phyloP scores from a whole-genome alignment of 176 grass and related monocot species.

The Themeda triandra region DNA sequence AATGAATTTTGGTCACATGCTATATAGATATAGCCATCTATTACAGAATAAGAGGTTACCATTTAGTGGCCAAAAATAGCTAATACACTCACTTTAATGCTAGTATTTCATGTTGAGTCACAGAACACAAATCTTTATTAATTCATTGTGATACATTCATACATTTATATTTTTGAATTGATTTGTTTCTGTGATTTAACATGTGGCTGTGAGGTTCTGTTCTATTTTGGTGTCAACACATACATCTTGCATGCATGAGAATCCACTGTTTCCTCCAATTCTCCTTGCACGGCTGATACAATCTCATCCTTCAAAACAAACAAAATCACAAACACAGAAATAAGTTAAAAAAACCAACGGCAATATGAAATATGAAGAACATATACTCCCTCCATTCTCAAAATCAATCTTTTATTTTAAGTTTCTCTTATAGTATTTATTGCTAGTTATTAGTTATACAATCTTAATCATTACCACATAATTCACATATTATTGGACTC shows the following conservation, averaged over 20 bases:
- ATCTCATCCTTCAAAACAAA: slow-evolving; percentile 25
- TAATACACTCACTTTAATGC: neutral
- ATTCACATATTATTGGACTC: neutral
- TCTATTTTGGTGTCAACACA: slow-evolving; percentile 36
- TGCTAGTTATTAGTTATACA: neutral
- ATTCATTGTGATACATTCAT: neutral
- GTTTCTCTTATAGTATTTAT: neutral
- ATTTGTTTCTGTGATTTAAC: neutral
- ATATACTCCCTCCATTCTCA: neutral
- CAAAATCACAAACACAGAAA: neutral
- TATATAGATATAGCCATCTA: slow-evolving; percentile 4
- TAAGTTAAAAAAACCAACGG: neutral
- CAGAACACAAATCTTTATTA: neutral
- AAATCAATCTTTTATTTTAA: neutral
- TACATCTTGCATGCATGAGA: slow-evolving; percentile 45
- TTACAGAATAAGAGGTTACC: neutral
- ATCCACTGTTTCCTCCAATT: slow-evolving; percentile 16
- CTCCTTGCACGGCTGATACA: slow-evolving; percentile 27
- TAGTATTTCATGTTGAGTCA: neutral
- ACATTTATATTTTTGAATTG: neutral
- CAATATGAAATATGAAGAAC: neutral
- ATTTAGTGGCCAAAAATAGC: neutral
- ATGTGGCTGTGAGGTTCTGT: neutral
- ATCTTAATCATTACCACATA: neutral
- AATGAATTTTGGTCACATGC: slow-evolving; percentile 3